Percentiles rank a stretch among this genome's conserved stretches.
These are phyloP conservation scores for Amanita muscaria DNA, from an alignment of 768 basidiomycete species.

Conservation along the genomic window DNA sequence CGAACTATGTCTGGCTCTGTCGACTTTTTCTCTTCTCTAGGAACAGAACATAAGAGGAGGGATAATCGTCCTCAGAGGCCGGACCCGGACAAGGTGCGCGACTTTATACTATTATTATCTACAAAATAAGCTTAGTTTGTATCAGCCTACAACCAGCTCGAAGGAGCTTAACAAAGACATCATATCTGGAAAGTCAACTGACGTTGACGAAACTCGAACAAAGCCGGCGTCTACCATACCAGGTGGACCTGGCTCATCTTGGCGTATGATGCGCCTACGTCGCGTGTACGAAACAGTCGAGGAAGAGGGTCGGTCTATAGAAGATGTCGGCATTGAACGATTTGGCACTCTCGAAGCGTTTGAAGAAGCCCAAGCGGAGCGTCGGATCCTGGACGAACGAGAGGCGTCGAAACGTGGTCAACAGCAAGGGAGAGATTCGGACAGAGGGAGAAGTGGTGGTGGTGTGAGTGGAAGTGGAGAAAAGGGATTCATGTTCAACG, in stretches of 20 bases:
- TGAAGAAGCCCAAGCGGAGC: constrained; percentile 83
- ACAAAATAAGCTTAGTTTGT: constrained; percentile 5
- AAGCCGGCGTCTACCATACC: constrained; percentile 50
- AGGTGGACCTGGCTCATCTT: constrained; percentile 88
- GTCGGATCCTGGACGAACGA: constrained; percentile 77
- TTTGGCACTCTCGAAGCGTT: constrained; percentile 83
- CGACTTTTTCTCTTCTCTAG: constrained; percentile 88
- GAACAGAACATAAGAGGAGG: constrained; percentile 65
- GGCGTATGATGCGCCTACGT: constrained; percentile 96
- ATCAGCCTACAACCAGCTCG: constrained; percentile 50
- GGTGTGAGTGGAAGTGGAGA: constrained; percentile 18
- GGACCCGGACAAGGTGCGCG: constrained; percentile 63
- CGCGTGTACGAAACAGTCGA: constrained; percentile 85
- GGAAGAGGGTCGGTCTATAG: constrained; percentile 65
- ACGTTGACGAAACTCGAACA: constrained; percentile 31
- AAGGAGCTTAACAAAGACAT: constrained; percentile 57
- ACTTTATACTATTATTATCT: background rate
- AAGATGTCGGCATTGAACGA: constrained; percentile 79
- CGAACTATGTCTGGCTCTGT: constrained; percentile 49
- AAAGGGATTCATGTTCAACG: constrained; percentile 61
- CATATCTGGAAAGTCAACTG: constrained; percentile 31
- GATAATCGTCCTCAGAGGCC: constrained; percentile 48
- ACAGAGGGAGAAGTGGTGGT: constrained; percentile 18
- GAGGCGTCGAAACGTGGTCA: constrained; percentile 46
- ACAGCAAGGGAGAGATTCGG: constrained; percentile 24